Evolutionary conservation across 148 eudicot genomes (phyloP).

Genomic region (Oxyria digyna): DNA sequence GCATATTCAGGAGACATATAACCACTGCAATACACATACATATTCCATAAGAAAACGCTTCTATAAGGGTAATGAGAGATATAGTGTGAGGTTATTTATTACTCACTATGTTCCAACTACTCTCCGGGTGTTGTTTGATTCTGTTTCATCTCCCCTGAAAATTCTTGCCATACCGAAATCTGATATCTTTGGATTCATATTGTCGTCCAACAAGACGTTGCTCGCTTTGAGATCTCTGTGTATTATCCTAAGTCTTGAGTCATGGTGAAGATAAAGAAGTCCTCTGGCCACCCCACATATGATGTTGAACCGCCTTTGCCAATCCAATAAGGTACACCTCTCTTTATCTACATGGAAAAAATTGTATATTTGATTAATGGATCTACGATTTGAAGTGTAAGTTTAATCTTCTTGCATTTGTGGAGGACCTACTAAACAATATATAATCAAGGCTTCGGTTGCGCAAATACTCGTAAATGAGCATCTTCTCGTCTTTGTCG

Average conservation of each 20-base stretch:
- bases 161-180: conserved; percentile 5
- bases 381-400: neutral
- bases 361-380: neutral
- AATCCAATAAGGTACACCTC: neutral
- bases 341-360: neutral
- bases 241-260: neutral
- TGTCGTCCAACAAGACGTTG: neutral
- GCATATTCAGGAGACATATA: no score
- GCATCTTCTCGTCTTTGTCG: neutral
- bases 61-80: neutral
- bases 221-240: conserved; percentile 2
- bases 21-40: no score
- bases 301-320: conserved; percentile 2
- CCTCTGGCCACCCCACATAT: no score
- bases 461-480: neutral
- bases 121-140: neutral
- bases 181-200: neutral
- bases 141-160: neutral
- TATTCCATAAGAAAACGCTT: no score
- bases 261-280: conserved; percentile 3
- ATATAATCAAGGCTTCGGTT: neutral
- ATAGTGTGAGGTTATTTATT: no score
- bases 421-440: neutral
- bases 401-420: neutral
- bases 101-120: conserved; percentile 6